Evolutionary conservation across 2,329 filamentous ascomycete genomes (phyloP).

Genomic region (Sarocladium strictum): DNA sequence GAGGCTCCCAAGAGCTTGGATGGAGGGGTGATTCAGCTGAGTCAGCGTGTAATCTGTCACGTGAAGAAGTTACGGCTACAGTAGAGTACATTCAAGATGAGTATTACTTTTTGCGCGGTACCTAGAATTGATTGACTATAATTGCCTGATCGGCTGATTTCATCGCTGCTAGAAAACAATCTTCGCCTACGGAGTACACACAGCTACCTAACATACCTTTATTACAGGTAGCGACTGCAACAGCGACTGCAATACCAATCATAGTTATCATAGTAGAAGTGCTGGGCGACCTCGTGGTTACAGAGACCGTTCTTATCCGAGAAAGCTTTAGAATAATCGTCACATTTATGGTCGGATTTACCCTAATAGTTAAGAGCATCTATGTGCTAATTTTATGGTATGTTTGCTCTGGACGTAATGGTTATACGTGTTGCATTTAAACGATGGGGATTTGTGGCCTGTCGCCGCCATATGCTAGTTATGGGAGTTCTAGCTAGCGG

Average conservation of each 20-base stretch:
- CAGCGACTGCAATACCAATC: too few relatives aligned
- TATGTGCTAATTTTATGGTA: conserved; percentile 2
- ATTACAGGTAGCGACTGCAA: too few relatives aligned
- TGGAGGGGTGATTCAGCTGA: conserved; percentile 6
- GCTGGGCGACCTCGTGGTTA: conserved; percentile 9
- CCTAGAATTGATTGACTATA: too few relatives aligned
- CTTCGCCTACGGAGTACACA: too few relatives aligned
- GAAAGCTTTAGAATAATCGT: conserved; percentile 5
- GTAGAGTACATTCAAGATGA: too few relatives aligned
- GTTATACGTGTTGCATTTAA: conserved; percentile 11
- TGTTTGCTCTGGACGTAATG: neutral
- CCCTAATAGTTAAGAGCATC: conserved; percentile 2
- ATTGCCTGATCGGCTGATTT: too few relatives aligned
- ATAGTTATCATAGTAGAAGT: conserved; percentile 9
- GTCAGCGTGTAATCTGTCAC: too few relatives aligned
- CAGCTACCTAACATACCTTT: too few relatives aligned
- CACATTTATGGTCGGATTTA: neutral
- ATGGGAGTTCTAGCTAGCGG: conserved; percentile 12
- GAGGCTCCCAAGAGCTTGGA: neutral
- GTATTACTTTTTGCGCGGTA: too few relatives aligned
- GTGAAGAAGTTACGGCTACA: too few relatives aligned
- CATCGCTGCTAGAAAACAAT: too few relatives aligned
- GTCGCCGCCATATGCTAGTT: conserved; percentile 13
- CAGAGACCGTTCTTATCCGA: conserved; percentile 2
- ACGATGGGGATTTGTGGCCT: conserved; percentile 9